Evolutionary conservation across 805 yeast genomes (phyloP), one percentile per base, ranked within the genome.

Genomic region (Starmerella sp.): DNA sequence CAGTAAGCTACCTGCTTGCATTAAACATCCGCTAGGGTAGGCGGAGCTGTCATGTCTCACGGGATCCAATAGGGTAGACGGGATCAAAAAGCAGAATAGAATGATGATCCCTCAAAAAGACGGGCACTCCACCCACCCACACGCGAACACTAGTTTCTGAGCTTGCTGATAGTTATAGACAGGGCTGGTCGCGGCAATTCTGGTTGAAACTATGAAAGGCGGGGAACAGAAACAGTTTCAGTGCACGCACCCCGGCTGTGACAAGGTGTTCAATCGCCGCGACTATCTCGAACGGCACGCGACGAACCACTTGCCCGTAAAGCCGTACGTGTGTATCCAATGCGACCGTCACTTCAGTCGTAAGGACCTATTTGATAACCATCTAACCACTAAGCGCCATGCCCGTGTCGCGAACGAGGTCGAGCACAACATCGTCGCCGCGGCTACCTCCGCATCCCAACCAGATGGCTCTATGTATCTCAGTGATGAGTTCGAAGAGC

Each of bases 281-380:
- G 72, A 68, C 55, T 68, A 68, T 48, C 59, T 68, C 34, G 71
- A 68, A 53, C 56, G 72, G 8, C 73, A 69, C 53, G 65, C 71
- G 28, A 67, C 67, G n/a, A 69, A 69, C 57, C 72, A 68, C 52
- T 58, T 68, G 15, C 61, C 62, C 4, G 65, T 68, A n/a, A 68
- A 68, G 57, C 72, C 72, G 15, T 68, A 47, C 52, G 55, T 59
- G 48, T 69, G 72, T 52, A 54, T 59, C 29, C 63, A 63, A 17
- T 69, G 72, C 60, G 59, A 67, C 56, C 64, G 72, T 8, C 67
- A 66, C 49, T 69, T 68, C 56, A 62, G 66, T 31, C 61, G 72
- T 10, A 60, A 62, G 22, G 72, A 69, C 42, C 61, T 69, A 14
- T 69, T 64, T 52, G 72, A 69, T 50, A 69, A 69, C 58, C 72